phyloP scores from a whole-genome alignment of 2,329 filamentous ascomycete genomes.

The Fusarium sp. region DNA sequence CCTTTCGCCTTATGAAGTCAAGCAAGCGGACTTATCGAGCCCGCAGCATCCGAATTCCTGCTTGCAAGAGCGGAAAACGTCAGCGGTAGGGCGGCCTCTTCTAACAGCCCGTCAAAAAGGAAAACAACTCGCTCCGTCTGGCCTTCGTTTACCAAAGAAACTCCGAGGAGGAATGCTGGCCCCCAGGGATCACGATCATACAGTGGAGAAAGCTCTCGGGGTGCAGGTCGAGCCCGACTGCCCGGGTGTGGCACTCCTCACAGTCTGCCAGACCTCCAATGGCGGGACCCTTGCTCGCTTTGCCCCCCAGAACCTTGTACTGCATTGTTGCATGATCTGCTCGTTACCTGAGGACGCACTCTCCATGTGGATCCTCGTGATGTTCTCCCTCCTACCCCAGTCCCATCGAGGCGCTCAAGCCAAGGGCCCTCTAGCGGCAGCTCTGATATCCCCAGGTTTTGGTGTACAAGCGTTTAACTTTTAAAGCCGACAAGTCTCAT shows the following conservation, averaged over 20 bases:
- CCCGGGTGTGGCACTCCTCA: conserved; percentile 36
- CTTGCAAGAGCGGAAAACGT: conserved; percentile 4
- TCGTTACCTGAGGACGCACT: conserved; percentile 9
- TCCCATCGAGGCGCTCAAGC: not conserved
- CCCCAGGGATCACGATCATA: not conserved
- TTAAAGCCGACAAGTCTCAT: conserved; percentile 26
- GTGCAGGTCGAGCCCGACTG: conserved; percentile 36
- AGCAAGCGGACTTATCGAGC: not conserved
- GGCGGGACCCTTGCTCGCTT: not conserved
- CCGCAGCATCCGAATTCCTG: conserved; percentile 1
- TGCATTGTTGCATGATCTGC: conserved; percentile 29
- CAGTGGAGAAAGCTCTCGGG: conserved; percentile 37
- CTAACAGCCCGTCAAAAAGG: conserved; percentile 18
- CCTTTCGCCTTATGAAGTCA: conserved; percentile 26
- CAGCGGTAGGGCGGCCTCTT: conserved; percentile 26
- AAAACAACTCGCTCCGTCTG: not conserved
- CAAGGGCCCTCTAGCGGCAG: not conserved
- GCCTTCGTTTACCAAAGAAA: not conserved
- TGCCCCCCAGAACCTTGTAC: conserved; percentile 12
- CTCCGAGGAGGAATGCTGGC: conserved; percentile 9
- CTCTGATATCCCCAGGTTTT: not conserved
- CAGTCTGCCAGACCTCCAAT: conserved; percentile 7
- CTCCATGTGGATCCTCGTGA: conserved; percentile 5
- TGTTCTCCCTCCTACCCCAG: not conserved
- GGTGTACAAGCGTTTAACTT: conserved; percentile 3